A percentile compares a stretch with the other conserved stretches of the same genome.
Conservation (phyloP, 306 rosid genomes). For the Parietaria judaica region DNA sequence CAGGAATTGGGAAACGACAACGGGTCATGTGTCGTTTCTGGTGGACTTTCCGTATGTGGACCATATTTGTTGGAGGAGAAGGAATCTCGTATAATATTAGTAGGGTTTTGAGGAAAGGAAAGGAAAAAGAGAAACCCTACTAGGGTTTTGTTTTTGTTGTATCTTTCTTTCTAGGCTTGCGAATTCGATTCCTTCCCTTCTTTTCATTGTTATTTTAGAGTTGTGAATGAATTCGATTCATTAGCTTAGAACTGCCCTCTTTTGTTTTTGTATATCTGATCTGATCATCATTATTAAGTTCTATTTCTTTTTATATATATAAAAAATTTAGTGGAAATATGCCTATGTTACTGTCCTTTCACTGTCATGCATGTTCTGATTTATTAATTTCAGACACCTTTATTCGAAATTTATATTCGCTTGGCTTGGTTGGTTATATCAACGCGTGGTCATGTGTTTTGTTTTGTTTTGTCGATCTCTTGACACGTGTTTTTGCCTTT, state of each 20-base stretch:
- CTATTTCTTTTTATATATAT: slow-evolving; percentile 20
- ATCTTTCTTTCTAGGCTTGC: slow-evolving; percentile 22
- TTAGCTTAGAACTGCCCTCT: slow-evolving; percentile 4
- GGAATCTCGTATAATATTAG: neutral
- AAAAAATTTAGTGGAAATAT: slow-evolving; percentile 17
- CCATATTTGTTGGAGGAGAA: slow-evolving; percentile 28
- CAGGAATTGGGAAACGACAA: neutral
- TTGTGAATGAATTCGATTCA: neutral
- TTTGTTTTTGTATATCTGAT: slow-evolving; percentile 38
- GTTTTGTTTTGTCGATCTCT: no score
- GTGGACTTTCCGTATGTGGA: slow-evolving; percentile 27
- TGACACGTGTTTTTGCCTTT: neutral
- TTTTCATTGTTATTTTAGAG: slow-evolving; percentile 21
- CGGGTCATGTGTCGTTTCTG: neutral
- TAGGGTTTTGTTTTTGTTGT: slow-evolving; percentile 8
- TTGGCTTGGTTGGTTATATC: neutral
- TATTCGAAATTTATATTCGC: neutral
- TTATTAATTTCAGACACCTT: no score
- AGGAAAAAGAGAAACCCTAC: slow-evolving; percentile 24
- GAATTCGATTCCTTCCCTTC: slow-evolving; percentile 58
- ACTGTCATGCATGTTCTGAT: neutral
- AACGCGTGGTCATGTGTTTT: neutral
- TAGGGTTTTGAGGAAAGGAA: slow-evolving; percentile 6
- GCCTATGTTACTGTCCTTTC: neutral
- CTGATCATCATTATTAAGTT: slow-evolving; percentile 21